Evolutionary conservation across 305 asterid genomes (phyloP).

Genomic region (Fraxinus sp.): DNA sequence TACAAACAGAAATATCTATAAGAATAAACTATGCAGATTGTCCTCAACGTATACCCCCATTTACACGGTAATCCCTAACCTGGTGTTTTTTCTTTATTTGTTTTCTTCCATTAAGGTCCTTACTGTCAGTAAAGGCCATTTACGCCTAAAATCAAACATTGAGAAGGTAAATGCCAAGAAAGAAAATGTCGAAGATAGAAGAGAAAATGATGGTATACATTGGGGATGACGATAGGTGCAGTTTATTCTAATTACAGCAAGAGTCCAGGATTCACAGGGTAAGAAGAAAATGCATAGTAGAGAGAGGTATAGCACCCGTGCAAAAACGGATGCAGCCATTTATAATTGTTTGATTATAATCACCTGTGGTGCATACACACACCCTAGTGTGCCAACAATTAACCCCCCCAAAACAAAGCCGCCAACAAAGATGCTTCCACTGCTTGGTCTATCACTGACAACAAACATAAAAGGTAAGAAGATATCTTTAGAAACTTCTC

Average conservation of each 20-base stretch:
- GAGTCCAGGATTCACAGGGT: neutral
- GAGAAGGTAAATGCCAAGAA: neutral
- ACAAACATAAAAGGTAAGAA: constrained; percentile 28
- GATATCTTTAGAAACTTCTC: constrained; percentile 10
- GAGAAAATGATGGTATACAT: neutral
- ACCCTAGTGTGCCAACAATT: constrained; percentile 80
- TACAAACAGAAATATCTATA: neutral
- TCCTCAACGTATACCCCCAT: neutral
- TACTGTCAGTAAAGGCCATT: neutral
- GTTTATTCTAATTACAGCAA: neutral
- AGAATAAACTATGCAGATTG: neutral
- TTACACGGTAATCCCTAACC: neutral
- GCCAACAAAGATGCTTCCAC: constrained; percentile 64
- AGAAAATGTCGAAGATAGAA: neutral
- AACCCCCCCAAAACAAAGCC: constrained; percentile 92
- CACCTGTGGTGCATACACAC: constrained; percentile 95
- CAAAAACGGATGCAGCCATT: constrained; percentile 14
- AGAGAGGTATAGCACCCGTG: constrained; percentile 10
- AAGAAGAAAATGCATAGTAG: constrained; percentile 6
- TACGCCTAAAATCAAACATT: neutral
- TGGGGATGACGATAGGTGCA: neutral
- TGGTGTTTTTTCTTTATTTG: neutral
- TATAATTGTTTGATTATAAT: constrained; percentile 8
- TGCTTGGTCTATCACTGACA: constrained; percentile 60
- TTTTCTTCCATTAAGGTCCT: neutral